Evolutionary conservation across 2,329 filamentous ascomycete species (phyloP).

Genomic region (Fusarium kyushuense): DNA sequence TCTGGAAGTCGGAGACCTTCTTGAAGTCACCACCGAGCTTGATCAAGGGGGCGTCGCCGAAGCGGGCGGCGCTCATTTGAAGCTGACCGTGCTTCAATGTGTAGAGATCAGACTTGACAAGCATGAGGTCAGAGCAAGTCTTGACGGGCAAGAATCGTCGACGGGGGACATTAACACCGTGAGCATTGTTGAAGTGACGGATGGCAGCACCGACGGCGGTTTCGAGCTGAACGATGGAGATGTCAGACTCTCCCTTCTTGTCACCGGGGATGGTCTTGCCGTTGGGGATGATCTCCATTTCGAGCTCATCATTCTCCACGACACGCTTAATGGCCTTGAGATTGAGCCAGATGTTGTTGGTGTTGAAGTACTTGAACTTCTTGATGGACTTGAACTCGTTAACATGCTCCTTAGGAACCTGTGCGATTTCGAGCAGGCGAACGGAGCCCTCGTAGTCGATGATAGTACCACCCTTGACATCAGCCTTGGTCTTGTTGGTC

Average conservation of each 20-base stretch:
- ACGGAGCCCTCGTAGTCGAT: conserved; percentile 99
- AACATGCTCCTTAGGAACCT: conserved; percentile 99
- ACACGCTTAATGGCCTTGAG: conserved; percentile 97
- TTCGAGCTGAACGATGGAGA: conserved; percentile 98
- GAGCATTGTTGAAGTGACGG: conserved; percentile 97
- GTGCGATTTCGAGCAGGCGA: conserved; percentile 96
- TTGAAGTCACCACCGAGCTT: conserved; percentile 99
- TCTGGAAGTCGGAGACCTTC: conserved; percentile 98
- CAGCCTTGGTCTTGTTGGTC: conserved; percentile 99
- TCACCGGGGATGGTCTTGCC: conserved; percentile 98
- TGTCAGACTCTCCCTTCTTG: conserved; percentile 99
- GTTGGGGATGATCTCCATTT: conserved; percentile 99
- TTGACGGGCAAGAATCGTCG: conserved; percentile 99
- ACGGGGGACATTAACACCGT: conserved; percentile 98
- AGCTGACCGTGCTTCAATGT: conserved; percentile 98
- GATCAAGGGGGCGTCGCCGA: conserved; percentile 96
- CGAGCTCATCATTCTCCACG: conserved; percentile 96
- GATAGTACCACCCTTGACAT: conserved; percentile 99
- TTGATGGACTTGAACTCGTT: conserved; percentile 99
- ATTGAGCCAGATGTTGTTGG: conserved; percentile 99
- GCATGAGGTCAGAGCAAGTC: conserved; percentile 99
- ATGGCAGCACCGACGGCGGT: conserved; percentile 98
- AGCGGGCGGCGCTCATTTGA: conserved; percentile 94
- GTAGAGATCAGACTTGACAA: conserved; percentile 99
- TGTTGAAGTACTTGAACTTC: conserved; percentile 99